These are phyloP conservation scores for Piedraia hortae DNA, from an alignment of 2,329 filamentous ascomycete genomes.

Conservation along the genomic window DNA sequence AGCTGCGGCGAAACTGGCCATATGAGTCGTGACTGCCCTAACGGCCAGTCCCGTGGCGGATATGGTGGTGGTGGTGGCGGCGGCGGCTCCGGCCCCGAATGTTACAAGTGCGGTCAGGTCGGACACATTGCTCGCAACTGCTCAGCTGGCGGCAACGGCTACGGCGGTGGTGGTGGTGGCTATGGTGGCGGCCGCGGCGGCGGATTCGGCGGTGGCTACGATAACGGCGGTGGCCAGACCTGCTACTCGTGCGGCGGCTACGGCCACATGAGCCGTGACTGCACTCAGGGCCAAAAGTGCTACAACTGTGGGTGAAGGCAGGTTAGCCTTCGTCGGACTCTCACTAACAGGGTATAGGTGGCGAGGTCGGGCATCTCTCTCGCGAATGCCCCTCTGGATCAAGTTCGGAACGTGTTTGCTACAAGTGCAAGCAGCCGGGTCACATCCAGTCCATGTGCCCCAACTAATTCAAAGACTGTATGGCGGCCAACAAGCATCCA, in stretches of 20 bases:
- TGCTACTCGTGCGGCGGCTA: constrained; percentile 97
- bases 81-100: constrained; percentile 23
- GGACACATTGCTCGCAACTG: constrained; percentile 92
- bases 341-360: constrained; percentile 20
- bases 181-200: constrained; percentile 21
- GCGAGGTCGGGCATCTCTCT: constrained; percentile 78
- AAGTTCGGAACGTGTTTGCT: constrained; percentile 82
- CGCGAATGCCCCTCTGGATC: constrained; percentile 90
- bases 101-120: constrained; percentile 95
- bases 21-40: constrained; percentile 63
- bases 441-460: constrained; percentile 90
- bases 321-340: constrained; percentile 1
- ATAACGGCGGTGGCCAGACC: constrained; percentile 36
- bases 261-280: constrained; percentile 76
- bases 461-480: constrained; percentile 26
- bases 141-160: constrained; percentile 32
- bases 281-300: constrained; percentile 97
- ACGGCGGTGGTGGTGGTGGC: constrained; percentile 20
- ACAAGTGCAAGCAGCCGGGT: constrained; percentile 63
- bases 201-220: constrained; percentile 15
- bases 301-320: constrained; percentile 53
- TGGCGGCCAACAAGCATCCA: constrained; percentile 1
- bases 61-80: constrained; percentile 17
- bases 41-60: constrained; percentile 14
- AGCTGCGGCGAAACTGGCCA: constrained; percentile 29